phyloP scores from a whole-genome alignment of 805 yeast genomes.

The Gaillardinia entomophila region DNA sequence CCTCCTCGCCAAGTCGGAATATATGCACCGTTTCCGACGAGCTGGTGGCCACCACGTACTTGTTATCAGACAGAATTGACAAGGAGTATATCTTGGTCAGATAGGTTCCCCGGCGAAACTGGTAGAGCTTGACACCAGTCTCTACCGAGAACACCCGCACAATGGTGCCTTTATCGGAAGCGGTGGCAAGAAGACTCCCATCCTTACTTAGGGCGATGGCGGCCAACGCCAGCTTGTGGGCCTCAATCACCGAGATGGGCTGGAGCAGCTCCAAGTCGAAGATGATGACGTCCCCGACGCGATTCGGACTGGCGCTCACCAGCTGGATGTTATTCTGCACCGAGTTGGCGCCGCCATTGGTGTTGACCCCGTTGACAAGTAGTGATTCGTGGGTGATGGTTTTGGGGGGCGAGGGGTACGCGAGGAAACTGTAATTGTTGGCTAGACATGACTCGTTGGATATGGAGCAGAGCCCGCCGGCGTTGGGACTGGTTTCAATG shows the following conservation, averaged over 20 bases:
- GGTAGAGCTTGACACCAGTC: conserved; percentile 57
- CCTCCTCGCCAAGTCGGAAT: conserved; percentile 62
- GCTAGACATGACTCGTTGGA: conserved; percentile 31
- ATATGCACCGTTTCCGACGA: conserved; percentile 92
- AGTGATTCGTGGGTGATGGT: conserved; percentile 38
- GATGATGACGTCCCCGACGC: conserved; percentile 68
- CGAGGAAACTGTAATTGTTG: conserved; percentile 48
- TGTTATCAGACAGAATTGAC: conserved; percentile 65
- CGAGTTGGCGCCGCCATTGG: conserved; percentile 36
- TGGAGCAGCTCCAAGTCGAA: conserved; percentile 71
- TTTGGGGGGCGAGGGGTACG: conserved; percentile 75
- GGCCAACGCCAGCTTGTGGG: conserved; percentile 77
- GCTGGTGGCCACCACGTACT: conserved; percentile 74
- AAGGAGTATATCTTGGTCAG: conserved; percentile 75
- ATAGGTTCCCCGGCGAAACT: conserved; percentile 82
- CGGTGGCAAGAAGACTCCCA: conserved; percentile 80
- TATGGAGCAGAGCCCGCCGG: conserved; percentile 54
- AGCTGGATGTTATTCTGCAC: conserved; percentile 34
- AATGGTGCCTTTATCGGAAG: conserved; percentile 86
- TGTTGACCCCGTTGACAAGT: conserved; percentile 34
- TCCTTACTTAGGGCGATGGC: conserved; percentile 63
- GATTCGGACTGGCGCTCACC: conserved; percentile 35
- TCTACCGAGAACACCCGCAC: conserved; percentile 72
- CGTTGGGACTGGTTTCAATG: conserved; percentile 38
- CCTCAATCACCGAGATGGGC: conserved; percentile 77